Base-by-base conservation (phyloP, 257 asterid species). In the Vinca minor region DNA sequence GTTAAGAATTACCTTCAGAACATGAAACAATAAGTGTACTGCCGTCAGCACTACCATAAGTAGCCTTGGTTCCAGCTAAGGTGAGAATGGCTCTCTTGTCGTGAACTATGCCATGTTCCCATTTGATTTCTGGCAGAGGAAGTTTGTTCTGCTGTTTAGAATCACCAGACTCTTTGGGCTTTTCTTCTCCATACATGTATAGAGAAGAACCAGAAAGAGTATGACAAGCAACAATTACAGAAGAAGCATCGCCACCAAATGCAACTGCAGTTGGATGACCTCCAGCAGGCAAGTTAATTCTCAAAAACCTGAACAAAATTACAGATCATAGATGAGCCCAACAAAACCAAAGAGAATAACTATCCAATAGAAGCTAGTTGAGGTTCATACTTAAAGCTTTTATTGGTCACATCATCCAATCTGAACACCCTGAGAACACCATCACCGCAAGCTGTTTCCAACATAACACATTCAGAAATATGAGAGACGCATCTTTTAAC, bases 21-120 rank as follows among this genome's bases (percentile, higher is more conserved):
- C 94, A 83, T 41, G 99, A 93, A 56, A 79, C 84, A 67, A 87
- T 44, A 52, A 89, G 32, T 28, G 87, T 60, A 72, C 96, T 85
- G 62, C 97, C 99, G 82, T 93, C 99, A 39, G 90, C 97, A 41
- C 59, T 89, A 65, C 99, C 97, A 79, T 84, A 89, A 34, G 92
- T 85, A 36, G 99, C 94, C 78, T 76, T 86, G 66, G 95, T 59
- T 68, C 91, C 96, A 26, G 75, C 76, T 50, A 93, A 78, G 60
- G 97, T 93, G 68, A 93, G 68, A 73, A 89, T 74, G 67, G 71
- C 78, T 73, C 75, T 89, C 79, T 85, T 79, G 54, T 85, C 99
- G 25, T 93, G 99, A 65, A 87, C 89, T 83, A 84, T 87, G 39
- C 79, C 92, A 28, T 79, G 90, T 66, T 83, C 86, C 99, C 99